phyloP scores from a whole-genome alignment of 352 stramenopile genomes.

The Phytophthora syringae region DNA sequence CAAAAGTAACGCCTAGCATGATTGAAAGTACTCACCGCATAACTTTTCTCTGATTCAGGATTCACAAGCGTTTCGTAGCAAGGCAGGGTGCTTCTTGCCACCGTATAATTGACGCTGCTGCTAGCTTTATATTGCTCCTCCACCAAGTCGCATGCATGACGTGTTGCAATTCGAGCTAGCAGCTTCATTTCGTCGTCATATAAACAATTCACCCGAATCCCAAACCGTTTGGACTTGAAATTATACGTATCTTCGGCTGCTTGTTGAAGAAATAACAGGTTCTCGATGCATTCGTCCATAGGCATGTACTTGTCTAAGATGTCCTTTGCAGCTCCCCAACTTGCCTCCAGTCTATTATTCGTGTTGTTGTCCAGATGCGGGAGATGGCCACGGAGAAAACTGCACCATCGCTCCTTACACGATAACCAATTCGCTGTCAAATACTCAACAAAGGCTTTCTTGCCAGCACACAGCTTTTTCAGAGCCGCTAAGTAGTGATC shows the following conservation, averaged over 20 bases:
- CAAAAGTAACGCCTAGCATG: no score
- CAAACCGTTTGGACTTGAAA: neutral
- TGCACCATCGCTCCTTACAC: slow-evolving; percentile 5
- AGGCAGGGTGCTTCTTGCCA: no score
- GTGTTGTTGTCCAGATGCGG: slow-evolving; percentile 22
- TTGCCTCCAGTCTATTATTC: slow-evolving; percentile 8
- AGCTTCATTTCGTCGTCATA: slow-evolving; percentile 6
- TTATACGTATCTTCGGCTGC: slow-evolving; percentile 5
- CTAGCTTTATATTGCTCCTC: no score
- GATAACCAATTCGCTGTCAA: slow-evolving; percentile 9
- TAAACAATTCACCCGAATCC: neutral
- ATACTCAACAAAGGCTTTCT: neutral
- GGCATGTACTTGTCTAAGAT: neutral
- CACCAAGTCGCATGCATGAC: no score
- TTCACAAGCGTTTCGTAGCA: no score
- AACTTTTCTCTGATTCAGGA: no score
- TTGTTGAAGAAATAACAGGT: slow-evolving; percentile 7
- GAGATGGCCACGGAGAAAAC: slow-evolving; percentile 5
- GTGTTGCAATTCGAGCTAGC: neutral
- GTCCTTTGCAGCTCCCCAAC: slow-evolving; percentile 9
- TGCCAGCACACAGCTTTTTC: neutral
- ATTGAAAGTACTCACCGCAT: no score
- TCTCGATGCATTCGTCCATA: slow-evolving; percentile 9
- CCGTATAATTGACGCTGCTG: no score
- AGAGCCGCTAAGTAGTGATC: neutral